Evolutionary conservation across 1,139 yeast species (phyloP).

Genomic region (Yamadazyma oceani): DNA sequence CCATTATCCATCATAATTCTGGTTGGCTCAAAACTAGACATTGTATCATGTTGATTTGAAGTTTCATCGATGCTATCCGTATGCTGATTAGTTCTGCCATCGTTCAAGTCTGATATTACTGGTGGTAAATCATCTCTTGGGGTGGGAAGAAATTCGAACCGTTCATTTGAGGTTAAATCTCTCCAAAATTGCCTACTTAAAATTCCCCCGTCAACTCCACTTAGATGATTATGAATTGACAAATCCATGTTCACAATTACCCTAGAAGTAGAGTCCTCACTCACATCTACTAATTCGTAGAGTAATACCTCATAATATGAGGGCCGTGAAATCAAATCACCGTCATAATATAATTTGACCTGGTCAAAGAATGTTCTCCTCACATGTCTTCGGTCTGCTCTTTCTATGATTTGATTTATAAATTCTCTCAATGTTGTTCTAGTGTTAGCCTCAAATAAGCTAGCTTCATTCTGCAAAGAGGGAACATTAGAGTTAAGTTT

Average conservation of each 20-base stretch:
- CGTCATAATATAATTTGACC: slow-evolving; percentile 19
- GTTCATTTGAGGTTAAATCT: slow-evolving; percentile 25
- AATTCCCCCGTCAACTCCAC: slow-evolving; percentile 26
- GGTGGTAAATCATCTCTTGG: slow-evolving; percentile 9
- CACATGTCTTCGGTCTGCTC: slow-evolving; percentile 25
- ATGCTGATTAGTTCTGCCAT: too few relatives aligned
- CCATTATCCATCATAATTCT: slow-evolving; percentile 25
- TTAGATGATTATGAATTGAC: slow-evolving; percentile 14
- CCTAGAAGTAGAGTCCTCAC: slow-evolving; percentile 14
- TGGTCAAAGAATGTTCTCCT: slow-evolving; percentile 33
- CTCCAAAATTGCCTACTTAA: slow-evolving; percentile 29
- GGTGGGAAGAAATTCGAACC: slow-evolving; percentile 26
- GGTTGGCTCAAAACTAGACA: slow-evolving; percentile 23
- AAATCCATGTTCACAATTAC: slow-evolving; percentile 16
- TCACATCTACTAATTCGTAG: slow-evolving; percentile 16
- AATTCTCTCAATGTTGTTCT: slow-evolving; percentile 24
- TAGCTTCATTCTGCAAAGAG: slow-evolving; percentile 21
- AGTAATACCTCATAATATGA: slow-evolving; percentile 12
- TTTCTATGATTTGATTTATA: slow-evolving; percentile 22
- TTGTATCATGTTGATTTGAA: slow-evolving; percentile 1
- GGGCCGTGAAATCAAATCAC: slow-evolving; percentile 11
- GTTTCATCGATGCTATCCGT: too few relatives aligned
- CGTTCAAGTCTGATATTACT: background rate
- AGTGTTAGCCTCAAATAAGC: slow-evolving; percentile 26
- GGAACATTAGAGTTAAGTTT: slow-evolving; percentile 19